Conservation (phyloP, 495 filamentous ascomycete genomes). For the Coniosporium apollinis region DNA sequence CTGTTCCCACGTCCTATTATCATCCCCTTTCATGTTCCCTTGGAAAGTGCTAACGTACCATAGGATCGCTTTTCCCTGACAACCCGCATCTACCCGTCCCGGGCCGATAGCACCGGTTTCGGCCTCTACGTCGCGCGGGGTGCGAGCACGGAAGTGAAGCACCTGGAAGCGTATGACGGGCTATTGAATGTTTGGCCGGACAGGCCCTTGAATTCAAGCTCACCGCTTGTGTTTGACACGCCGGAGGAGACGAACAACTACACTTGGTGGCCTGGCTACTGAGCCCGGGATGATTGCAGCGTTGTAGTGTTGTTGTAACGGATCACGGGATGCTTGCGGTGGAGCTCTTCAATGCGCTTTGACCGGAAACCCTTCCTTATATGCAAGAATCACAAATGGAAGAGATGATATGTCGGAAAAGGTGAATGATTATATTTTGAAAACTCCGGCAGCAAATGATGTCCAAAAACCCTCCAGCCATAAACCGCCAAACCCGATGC, state of each 20-base stretch:
- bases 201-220: slow-evolving; percentile 18
- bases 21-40: too few species aligned
- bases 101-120: slow-evolving; percentile 16
- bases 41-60: slow-evolving; percentile 2
- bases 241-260: slow-evolving; percentile 23
- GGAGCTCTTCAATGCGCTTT: too few species aligned
- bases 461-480: too few species aligned
- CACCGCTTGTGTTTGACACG: slow-evolving; percentile 21
- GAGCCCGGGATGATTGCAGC: too few species aligned
- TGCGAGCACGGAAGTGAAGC: slow-evolving; percentile 12
- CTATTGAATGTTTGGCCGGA: slow-evolving; percentile 18
- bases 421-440: too few species aligned
- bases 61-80: slow-evolving; percentile 21
- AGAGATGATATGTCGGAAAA: too few species aligned
- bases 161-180: slow-evolving; percentile 12
- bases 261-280: slow-evolving; percentile 23
- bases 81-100: slow-evolving; percentile 21
- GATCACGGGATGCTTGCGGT: too few species aligned
- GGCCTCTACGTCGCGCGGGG: slow-evolving; percentile 18
- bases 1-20: background rate
- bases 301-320: too few species aligned
- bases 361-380: too few species aligned
- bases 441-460: too few species aligned
- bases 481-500: too few species aligned
- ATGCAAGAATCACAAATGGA: too few species aligned